These are phyloP conservation scores for Carex scoparia DNA, from an alignment of 176 grass and related monocot genomes.

Conservation along the genomic window DNA sequence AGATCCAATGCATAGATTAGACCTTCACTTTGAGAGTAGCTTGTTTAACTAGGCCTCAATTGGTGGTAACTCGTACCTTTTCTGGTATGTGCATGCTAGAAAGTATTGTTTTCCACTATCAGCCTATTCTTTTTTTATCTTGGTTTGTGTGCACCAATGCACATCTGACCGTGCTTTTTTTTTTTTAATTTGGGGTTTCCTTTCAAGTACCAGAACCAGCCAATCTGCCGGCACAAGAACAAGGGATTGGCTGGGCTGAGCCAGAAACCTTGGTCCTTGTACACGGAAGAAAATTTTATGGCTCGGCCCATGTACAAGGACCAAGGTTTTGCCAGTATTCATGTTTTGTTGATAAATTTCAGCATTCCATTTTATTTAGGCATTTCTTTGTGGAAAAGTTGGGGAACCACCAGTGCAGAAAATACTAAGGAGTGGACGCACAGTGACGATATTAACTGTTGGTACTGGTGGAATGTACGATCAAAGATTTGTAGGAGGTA, in stretches of 20 bases:
- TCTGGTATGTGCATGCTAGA: background rate
- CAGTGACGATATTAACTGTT: constrained; percentile 80
- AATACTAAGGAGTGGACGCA: constrained; percentile 74
- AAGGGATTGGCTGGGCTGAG: too few relatives aligned
- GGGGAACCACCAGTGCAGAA: constrained; percentile 83
- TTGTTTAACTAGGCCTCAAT: background rate
- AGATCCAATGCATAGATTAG: background rate
- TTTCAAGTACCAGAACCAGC: background rate
- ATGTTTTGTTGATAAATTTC: constrained; percentile 5
- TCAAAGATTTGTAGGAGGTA: constrained; percentile 56
- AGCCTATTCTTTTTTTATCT: background rate
- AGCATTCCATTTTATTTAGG: constrained; percentile 46
- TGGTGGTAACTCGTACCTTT: background rate
- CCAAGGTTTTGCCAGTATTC: background rate
- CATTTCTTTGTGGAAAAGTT: constrained; percentile 86
- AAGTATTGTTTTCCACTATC: background rate
- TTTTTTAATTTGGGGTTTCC: background rate
- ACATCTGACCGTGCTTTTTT: background rate
- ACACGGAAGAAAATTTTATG: too few relatives aligned
- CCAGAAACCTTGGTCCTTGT: too few relatives aligned
- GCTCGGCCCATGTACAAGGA: background rate
- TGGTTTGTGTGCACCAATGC: background rate
- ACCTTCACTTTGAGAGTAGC: background rate
- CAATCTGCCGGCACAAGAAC: background rate
- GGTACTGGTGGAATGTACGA: constrained; percentile 96